These are phyloP conservation scores for Dalbergia cochinchinensis DNA, from an alignment of 306 rosid genomes.

Conservation along the genomic window DNA sequence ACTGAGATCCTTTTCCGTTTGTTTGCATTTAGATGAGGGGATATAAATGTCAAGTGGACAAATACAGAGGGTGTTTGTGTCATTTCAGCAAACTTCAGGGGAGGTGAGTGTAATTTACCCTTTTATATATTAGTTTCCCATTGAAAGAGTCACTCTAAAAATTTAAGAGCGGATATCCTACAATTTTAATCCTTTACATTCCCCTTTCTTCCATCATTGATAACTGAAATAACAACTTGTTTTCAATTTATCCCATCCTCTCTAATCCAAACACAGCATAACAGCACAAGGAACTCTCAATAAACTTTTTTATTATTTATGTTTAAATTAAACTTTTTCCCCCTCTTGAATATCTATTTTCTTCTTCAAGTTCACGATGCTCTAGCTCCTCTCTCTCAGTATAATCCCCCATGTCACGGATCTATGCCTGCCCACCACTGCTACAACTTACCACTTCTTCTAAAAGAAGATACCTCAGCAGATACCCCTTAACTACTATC, in stretches of 20 bases:
- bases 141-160: not conserved
- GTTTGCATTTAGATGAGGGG: no score
- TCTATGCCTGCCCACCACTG: slow-evolving; percentile 2
- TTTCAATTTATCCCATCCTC: slow-evolving; percentile 16
- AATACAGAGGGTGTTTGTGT: no score
- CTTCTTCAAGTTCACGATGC: slow-evolving; percentile 6
- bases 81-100: no score
- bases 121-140: not conserved
- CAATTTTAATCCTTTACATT: slow-evolving; percentile 7
- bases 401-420: slow-evolving; percentile 5
- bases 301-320: not conserved
- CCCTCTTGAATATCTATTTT: slow-evolving; percentile 8
- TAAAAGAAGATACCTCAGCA: slow-evolving; percentile 7
- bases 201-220: not conserved
- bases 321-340: not conserved
- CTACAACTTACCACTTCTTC: slow-evolving; percentile 16
- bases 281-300: not conserved
- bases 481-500: not conserved
- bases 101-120: no score
- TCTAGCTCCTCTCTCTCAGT: slow-evolving; percentile 1
- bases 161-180: not conserved
- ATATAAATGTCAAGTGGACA: no score
- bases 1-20: no score
- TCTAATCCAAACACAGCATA: not conserved
- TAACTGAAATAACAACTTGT: slow-evolving; percentile 15